Base-by-base conservation (phyloP, 2,329 filamentous ascomycete species). In the Xylaria sp. region DNA sequence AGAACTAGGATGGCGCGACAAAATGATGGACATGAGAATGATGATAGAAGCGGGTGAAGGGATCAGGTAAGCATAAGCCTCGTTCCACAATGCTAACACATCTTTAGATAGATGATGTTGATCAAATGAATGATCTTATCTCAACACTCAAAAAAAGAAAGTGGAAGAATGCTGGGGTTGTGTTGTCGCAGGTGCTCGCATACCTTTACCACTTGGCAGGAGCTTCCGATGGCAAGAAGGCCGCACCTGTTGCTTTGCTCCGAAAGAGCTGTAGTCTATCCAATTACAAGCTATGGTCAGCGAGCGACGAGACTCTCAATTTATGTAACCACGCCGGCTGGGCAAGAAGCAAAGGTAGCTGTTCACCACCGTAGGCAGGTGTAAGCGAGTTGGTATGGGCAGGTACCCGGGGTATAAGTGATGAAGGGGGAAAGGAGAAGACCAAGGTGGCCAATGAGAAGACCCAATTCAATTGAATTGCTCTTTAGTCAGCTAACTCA, bases 151-250 rank as follows among this genome's bases (percentile, higher is more conserved):
- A 31, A 69, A 31, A 69, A 69, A 67, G 23, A 37, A 31, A 25
- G 31, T 38, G 38, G 31, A 59, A 59, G 62, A n/a, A n/a, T n/a
- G 57, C 43, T 61, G 59, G 57, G 42, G 28, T 51, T 54, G 40
- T 54, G 40, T 28, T 45, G 56, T 57, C 52, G 37, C 37, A 62
- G 23, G 31, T 42, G 38, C 54, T 52, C 28, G 38, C 31, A 19
- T 57, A 59, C 37, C 52, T 55, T 31, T 15, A 61, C 61, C 45
- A 56, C 59, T 62, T 35, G 63, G 63, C 51, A 65, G 59, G 59
- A 51, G 50, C 55, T 25, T 21, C 42, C 15, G 15, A 47, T 21
- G 15, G 14, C 21, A 15, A 43, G 38, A 5, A 28, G 25, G n/a
- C 23, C 5, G 53, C 17, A 25, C n/a, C 15, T 37, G 17, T 25